phyloP scores from a whole-genome alignment of 1,284 basidiomycete species.

The Cyathus pygmaeus region DNA sequence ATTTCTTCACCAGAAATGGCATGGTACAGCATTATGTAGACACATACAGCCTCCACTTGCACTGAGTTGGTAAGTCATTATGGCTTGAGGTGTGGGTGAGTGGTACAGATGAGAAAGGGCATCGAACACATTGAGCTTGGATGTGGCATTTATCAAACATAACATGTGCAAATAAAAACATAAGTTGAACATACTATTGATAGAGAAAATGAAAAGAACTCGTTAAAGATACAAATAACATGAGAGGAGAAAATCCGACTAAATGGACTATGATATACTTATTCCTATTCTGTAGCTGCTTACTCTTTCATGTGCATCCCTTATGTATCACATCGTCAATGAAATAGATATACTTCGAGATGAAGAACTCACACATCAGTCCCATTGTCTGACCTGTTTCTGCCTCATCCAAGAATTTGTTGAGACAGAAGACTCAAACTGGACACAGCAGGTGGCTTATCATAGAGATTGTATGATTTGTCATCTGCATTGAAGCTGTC shows the following conservation, averaged over 20 bases:
- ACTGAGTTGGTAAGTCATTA: slow-evolving; percentile 59
- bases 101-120: background rate
- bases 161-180: background rate
- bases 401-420: slow-evolving; percentile 97
- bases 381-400: slow-evolving; percentile 93
- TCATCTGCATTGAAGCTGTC: slow-evolving; percentile 90
- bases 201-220: background rate
- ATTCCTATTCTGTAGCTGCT: slow-evolving; percentile 73
- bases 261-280: slow-evolving; percentile 2
- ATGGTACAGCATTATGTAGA: slow-evolving; percentile 59
- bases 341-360: slow-evolving; percentile 3
- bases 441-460: slow-evolving; percentile 94
- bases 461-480: slow-evolving; percentile 93
- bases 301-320: slow-evolving; percentile 73
- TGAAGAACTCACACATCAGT: slow-evolving; percentile 69
- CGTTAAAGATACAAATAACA: background rate
- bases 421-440: slow-evolving; percentile 99
- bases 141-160: background rate
- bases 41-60: slow-evolving; percentile 65
- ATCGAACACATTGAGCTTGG: background rate
- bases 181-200: background rate
- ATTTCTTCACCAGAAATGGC: slow-evolving; percentile 60
- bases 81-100: slow-evolving; percentile 8
- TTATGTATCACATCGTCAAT: slow-evolving; percentile 44
- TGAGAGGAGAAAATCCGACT: background rate